Conservation (phyloP, 2,329 filamentous ascomycete genomes). For the Hypoxylon sp. region DNA sequence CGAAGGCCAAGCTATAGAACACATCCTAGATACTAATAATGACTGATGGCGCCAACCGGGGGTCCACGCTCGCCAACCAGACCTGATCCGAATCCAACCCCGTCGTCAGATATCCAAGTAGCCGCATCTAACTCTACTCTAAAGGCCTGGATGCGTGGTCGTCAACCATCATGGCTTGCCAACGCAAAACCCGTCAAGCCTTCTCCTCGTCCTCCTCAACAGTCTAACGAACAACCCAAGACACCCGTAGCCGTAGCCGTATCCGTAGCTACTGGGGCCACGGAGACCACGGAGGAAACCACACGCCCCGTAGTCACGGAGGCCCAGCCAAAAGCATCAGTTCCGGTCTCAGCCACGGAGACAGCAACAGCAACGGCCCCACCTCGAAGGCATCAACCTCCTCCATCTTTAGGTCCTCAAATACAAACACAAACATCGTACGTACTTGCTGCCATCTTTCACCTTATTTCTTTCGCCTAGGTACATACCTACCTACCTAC, state of each 20-base stretch:
- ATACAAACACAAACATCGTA: slow-evolving; percentile 38
- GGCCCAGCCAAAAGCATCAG: slow-evolving; percentile 18
- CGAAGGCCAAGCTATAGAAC: slow-evolving; percentile 23
- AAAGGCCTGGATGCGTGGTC: slow-evolving; percentile 51
- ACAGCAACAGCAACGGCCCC: slow-evolving; percentile 6
- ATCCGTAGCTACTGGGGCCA: too few species aligned
- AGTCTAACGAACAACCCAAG: slow-evolving; percentile 24
- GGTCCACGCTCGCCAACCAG: slow-evolving; percentile 28
- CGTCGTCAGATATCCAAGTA: slow-evolving; percentile 41
- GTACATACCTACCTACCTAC: not conserved
- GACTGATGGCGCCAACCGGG: slow-evolving; percentile 41
- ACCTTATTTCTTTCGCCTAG: not conserved
- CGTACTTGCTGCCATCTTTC: slow-evolving; percentile 20
- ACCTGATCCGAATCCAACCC: slow-evolving; percentile 10
- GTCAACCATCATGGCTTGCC: slow-evolving; percentile 48
- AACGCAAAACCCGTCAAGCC: slow-evolving; percentile 45
- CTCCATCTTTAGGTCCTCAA: slow-evolving; percentile 7
- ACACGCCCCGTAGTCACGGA: slow-evolving; percentile 19
- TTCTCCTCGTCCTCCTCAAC: slow-evolving; percentile 41
- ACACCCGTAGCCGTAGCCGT: too few species aligned
- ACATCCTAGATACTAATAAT: slow-evolving; percentile 11
- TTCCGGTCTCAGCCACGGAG: slow-evolving; percentile 14
- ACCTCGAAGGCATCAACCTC: slow-evolving; percentile 9
- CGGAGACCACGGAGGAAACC: too few species aligned
- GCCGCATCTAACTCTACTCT: slow-evolving; percentile 53